Base-by-base conservation (phyloP, 345 rosid genomes). In the Chamaenerion angustifolium region DNA sequence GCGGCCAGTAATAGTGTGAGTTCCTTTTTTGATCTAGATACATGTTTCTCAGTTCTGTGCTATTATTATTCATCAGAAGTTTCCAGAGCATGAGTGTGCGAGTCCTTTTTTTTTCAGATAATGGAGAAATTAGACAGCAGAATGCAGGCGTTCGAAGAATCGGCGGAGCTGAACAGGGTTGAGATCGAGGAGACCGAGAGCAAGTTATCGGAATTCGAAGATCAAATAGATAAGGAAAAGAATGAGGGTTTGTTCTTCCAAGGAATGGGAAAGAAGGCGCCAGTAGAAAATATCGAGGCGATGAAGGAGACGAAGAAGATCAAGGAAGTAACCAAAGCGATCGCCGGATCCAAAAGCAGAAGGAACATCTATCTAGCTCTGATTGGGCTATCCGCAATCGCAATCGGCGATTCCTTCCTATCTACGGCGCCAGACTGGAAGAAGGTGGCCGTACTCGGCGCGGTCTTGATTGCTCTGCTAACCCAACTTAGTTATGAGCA, bases 81-180 rank as follows among this genome's bases (percentile, higher is more conserved):
- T 44, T 44, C n/a, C n/a, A 44, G 16, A 2, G 27, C 27, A 23
- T 43, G n/a, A 43, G 46, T 8, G 11, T 43, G 46, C 46, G 16
- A 46, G 8, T 1, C 10, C 16, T n/a, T 48, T 12, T 6, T 49
- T 8, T 25, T 8, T 16, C 79, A 92, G 98, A 81, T 83, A 64
- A 72, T 78, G 80, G 88, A 72, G 81, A 80, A 75, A 25, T 78
- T 92, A 15, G 96, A 87, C 66, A 76, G 73, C 66, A 62, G 67
- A 63, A 92, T 87, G 95, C 93, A 77, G 69, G 85, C 85, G 40
- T 87, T 83, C 48, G 89, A 84, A 61, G 93, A 87, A 71, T 78
- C 96, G 57, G 77, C 76, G 11, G 81, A 80, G 45, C 31, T 76
- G 54, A 80, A 78, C 64, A 71, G 59, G 58, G 45, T 48, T 44